A percentile compares a stretch with the other conserved stretches of the same genome.
phyloP scores from a whole-genome alignment of 495 filamentous ascomycete species.

The Hamigera avellanea region DNA sequence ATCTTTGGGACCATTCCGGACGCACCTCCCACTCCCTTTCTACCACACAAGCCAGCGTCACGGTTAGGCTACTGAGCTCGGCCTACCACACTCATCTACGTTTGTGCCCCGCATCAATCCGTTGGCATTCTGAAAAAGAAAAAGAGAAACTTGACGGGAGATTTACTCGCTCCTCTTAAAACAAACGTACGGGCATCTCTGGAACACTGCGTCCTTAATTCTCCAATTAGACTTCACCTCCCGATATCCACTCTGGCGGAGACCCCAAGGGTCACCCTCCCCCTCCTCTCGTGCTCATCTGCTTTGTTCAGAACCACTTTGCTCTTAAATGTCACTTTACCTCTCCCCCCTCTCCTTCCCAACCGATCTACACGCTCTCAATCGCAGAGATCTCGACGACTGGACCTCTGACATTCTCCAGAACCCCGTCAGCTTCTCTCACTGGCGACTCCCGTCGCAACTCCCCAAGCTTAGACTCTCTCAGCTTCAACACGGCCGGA shows the following conservation, averaged over 20 bases:
- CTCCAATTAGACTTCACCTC: slow-evolving; percentile 15
- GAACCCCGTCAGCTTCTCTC: background rate
- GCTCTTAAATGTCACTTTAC: slow-evolving; percentile 9
- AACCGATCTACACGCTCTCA: too few species aligned
- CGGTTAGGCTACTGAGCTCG: background rate
- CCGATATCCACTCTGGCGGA: slow-evolving; percentile 15
- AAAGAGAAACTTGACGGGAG: too few species aligned
- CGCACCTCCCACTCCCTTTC: too few species aligned
- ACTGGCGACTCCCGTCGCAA: slow-evolving; percentile 8
- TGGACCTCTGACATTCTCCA: background rate
- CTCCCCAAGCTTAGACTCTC: slow-evolving; percentile 6
- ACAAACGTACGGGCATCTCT: background rate
- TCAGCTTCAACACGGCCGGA: slow-evolving; percentile 21
- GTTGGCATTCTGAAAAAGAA: too few species aligned
- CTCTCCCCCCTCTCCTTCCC: slow-evolving; percentile 1
- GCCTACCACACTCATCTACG: background rate
- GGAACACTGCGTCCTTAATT: background rate
- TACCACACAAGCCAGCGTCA: background rate
- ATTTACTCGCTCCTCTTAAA: background rate
- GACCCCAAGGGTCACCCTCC: slow-evolving; percentile 2
- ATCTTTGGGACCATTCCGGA: too few species aligned
- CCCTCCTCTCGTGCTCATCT: slow-evolving; percentile 1
- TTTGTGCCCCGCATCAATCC: too few species aligned
- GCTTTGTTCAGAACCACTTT: background rate
- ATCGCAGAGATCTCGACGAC: too few species aligned